These are phyloP conservation scores for Hymenoscyphus infarciens DNA, from an alignment of 2,329 filamentous ascomycete genomes.

Conservation along the genomic window DNA sequence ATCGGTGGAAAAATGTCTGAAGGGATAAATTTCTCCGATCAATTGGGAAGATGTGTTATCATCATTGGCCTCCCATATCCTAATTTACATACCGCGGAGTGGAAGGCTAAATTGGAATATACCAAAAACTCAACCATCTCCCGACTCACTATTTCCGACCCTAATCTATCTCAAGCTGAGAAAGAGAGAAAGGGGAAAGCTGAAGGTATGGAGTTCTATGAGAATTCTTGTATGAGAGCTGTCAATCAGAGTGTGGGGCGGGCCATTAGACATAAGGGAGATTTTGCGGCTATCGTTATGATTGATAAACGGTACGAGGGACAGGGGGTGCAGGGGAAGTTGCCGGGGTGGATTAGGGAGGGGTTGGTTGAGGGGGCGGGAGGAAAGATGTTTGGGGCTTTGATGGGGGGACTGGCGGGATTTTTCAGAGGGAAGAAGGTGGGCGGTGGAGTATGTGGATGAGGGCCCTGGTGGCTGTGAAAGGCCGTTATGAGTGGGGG, in stretches of 20 bases:
- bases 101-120: slow-evolving; percentile 88
- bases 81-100: slow-evolving; percentile 83
- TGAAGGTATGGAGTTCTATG: slow-evolving; percentile 75
- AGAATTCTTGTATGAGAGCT: slow-evolving; percentile 93
- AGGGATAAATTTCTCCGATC: slow-evolving; percentile 96
- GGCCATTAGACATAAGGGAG: slow-evolving; percentile 80
- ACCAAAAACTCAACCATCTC: slow-evolving; percentile 60
- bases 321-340: slow-evolving; percentile 68
- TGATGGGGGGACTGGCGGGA: slow-evolving; percentile 54
- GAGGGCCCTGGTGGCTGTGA: no score
- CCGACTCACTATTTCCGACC: slow-evolving; percentile 33
- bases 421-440: slow-evolving; percentile 56
- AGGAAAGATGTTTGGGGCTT: slow-evolving; percentile 49
- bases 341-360: slow-evolving; percentile 84
- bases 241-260: slow-evolving; percentile 96
- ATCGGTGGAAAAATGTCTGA: slow-evolving; percentile 94
- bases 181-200: slow-evolving; percentile 45
- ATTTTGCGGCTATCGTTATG: slow-evolving; percentile 88
- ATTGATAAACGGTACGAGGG: slow-evolving; percentile 77
- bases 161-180: slow-evolving; percentile 33
- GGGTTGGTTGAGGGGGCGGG: slow-evolving; percentile 56
- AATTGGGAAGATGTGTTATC: slow-evolving; percentile 80
- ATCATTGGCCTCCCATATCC: slow-evolving; percentile 93
- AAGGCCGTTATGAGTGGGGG: no score
- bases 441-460: background rate